phyloP scores from a whole-genome alignment of 192 early-diverging fungal species.

The Linderina pennispora region DNA sequence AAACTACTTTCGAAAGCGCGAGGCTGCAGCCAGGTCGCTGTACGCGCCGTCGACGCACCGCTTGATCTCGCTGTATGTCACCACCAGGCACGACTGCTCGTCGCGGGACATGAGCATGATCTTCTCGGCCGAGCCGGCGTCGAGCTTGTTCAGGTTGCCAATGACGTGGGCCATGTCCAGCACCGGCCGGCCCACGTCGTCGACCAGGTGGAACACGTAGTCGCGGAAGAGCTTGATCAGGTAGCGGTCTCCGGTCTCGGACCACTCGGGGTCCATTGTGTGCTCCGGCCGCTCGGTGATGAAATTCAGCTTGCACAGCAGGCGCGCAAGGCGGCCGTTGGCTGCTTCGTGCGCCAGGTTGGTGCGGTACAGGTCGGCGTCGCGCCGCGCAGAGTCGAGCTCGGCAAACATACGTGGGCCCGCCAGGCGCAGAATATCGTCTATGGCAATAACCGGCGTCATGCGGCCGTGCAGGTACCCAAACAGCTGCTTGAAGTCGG shows the following conservation, averaged over 20 bases:
- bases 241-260: slow-evolving; percentile 97
- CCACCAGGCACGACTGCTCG: slow-evolving; percentile 94
- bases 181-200: slow-evolving; percentile 73
- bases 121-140: slow-evolving; percentile 90
- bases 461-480: slow-evolving; percentile 39
- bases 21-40: slow-evolving; percentile 55
- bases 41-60: slow-evolving; percentile 85
- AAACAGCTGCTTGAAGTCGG: slow-evolving; percentile 80
- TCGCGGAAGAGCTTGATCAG: slow-evolving; percentile 96
- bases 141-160: slow-evolving; percentile 93
- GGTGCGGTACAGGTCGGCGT: slow-evolving; percentile 71
- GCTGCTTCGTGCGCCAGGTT: slow-evolving; percentile 80
- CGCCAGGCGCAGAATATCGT: slow-evolving; percentile 40
- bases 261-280: slow-evolving; percentile 86
- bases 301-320: slow-evolving; percentile 88
- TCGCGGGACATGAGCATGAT: slow-evolving; percentile 94
- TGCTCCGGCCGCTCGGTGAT: slow-evolving; percentile 88
- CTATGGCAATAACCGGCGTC: slow-evolving; percentile 27
- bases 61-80: slow-evolving; percentile 93
- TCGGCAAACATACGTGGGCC: slow-evolving; percentile 37
- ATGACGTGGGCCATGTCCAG: slow-evolving; percentile 91
- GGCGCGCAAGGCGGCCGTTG: slow-evolving; percentile 84
- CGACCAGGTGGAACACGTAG: slow-evolving; percentile 96
- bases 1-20: too few species aligned
- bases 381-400: slow-evolving; percentile 36